Evolutionary conservation across 345 rosid genomes (phyloP).

Genomic region (Lepidium aucheri): DNA sequence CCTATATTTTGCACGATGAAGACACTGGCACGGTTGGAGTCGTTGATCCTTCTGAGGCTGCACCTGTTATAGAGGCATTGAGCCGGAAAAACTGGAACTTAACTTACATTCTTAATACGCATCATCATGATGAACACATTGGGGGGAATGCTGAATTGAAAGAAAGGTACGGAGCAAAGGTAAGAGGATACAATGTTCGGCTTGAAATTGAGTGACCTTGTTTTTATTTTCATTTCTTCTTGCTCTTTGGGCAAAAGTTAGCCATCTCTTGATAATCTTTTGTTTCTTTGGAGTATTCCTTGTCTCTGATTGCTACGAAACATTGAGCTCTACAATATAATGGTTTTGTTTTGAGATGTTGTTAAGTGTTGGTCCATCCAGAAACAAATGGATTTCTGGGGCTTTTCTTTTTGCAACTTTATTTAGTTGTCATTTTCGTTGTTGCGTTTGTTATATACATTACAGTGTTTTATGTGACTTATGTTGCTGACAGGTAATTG

Average conservation of each 20-base stretch:
- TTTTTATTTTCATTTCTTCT: not conserved
- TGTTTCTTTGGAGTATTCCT: not conserved
- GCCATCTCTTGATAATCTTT: not conserved
- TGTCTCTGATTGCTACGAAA: not conserved
- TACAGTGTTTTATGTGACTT: not conserved
- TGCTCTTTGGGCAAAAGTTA: not conserved
- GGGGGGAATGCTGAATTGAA: slow-evolving; percentile 91
- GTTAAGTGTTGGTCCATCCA: not conserved
- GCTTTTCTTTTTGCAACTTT: not conserved
- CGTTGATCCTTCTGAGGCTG: slow-evolving; percentile 95
- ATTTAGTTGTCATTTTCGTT: not conserved
- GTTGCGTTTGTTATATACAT: not conserved
- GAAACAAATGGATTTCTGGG: not conserved
- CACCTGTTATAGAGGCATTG: slow-evolving; percentile 78
- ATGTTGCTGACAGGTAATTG: slow-evolving; percentile 69
- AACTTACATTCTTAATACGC: slow-evolving; percentile 89
- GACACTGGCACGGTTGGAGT: slow-evolving; percentile 98
- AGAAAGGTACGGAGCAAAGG: slow-evolving; percentile 98
- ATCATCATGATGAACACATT: slow-evolving; percentile 87
- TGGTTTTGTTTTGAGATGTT: not conserved
- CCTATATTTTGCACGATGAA: slow-evolving; percentile 85
- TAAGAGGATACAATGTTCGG: slow-evolving; percentile 28
- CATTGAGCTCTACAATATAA: not conserved
- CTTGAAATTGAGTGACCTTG: not conserved
- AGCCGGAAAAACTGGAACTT: slow-evolving; percentile 72